Percentiles rank a stretch among this genome's conserved stretches.
Conservation (phyloP, 129 eudicot species). For the Flaveria brownii region DNA sequence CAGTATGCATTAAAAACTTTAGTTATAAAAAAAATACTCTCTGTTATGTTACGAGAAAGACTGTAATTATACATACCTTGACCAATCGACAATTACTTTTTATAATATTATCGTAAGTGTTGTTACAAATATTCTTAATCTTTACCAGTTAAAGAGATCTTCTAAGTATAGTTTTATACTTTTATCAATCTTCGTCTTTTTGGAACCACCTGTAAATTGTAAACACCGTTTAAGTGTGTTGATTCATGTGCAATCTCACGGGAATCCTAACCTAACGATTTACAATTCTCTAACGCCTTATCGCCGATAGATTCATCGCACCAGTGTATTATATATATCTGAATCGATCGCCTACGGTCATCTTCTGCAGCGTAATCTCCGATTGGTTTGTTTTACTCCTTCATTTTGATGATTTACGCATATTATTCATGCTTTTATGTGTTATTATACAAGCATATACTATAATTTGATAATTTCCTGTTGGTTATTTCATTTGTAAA, state of each 20-base stretch:
- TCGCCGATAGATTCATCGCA: slow-evolving; percentile 18
- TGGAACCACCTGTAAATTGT: no score
- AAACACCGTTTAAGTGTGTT: background rate
- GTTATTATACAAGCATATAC: slow-evolving; percentile 2
- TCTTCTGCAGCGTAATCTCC: slow-evolving; percentile 28
- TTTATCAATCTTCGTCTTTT: no score
- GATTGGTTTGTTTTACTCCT: slow-evolving; percentile 31
- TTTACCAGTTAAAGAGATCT: no score
- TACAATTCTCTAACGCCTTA: slow-evolving; percentile 1
- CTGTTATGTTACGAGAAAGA: no score
- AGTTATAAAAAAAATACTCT: no score
- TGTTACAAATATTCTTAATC: no score
- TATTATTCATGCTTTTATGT: slow-evolving; percentile 15
- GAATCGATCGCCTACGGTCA: slow-evolving; percentile 20
- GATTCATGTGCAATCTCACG: background rate
- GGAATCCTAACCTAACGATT: slow-evolving; percentile 9
- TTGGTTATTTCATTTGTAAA: slow-evolving; percentile 13
- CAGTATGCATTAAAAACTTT: no score
- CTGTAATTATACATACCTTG: no score
- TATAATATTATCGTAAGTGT: no score
- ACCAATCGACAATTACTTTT: no score
- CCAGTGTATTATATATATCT: slow-evolving; percentile 2
- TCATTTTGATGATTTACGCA: slow-evolving; percentile 8
- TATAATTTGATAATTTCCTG: background rate
- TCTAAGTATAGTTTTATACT: no score